Evolutionary conservation across 768 basidiomycete genomes (phyloP), one percentile per base, ranked within the genome.

Genomic region (Coprinopsis strossmayeri): DNA sequence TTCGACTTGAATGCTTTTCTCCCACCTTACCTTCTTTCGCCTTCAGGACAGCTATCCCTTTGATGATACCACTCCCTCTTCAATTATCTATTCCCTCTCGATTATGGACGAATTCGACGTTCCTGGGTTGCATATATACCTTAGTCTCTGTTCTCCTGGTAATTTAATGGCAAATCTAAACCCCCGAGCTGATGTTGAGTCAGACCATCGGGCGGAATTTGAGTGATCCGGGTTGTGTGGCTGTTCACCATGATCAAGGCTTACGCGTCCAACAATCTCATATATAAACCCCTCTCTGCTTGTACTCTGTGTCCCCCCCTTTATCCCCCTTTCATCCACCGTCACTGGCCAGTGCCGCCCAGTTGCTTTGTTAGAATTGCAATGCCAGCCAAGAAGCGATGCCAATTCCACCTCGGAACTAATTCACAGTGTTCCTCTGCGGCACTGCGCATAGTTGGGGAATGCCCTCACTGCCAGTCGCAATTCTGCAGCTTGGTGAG

Each of bases 311-410:
- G 32, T 45, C 34, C 34, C 37, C 50, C 44, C 52, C 26, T 45
- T 41, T 34, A 18, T 46, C 46, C 49, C 39, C 51, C 41, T 25
- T 35, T 10, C 25, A 17, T 37, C 26, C 37, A 24, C 48, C 49
- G 39, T 44, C 49, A 15, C 34, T 35, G 32, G n/a, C 45, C 46
- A 27, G 28, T 21, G 13, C 45, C 26, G 35, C 37, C 42, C 53
- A 39, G 26, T 34, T 42, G 42, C 42, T 38, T 50, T 43, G 46
- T 45, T 49, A 56, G 43, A 40, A 40, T 23, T 50, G 57, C 45
- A 41, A 91, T 91, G 90, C 74, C 87, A 57, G 73, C 78, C 61
- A 91, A 90, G 86, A 90, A 89, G 65, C 87, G 88, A 60, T 92
- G 90, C 72, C 85, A 90, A 65, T 78, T 84, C 66, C 70, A 72